Evolutionary conservation across 768 basidiomycete species (phyloP).

Genomic region (Trametes coccinea): DNA sequence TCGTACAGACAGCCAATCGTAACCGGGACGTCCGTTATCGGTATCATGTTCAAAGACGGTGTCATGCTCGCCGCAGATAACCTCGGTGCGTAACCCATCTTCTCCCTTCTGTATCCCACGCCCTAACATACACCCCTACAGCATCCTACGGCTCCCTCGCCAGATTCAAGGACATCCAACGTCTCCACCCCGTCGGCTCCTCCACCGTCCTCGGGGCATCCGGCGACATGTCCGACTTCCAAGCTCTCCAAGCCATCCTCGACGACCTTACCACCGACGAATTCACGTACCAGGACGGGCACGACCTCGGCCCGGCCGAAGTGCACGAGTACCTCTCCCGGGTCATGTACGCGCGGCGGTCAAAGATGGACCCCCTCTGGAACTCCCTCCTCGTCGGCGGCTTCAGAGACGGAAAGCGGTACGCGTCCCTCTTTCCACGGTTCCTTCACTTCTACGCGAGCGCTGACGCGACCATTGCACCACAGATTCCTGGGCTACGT

Average conservation of each 20-base stretch:
- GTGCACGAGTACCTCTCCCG: constrained; percentile 91
- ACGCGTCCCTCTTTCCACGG: constrained; percentile 19
- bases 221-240: constrained; percentile 98
- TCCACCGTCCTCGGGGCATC: constrained; percentile 89
- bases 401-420: constrained; percentile 82
- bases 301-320: constrained; percentile 80
- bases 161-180: constrained; percentile 91
- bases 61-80: constrained; percentile 99
- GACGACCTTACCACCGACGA: constrained; percentile 80
- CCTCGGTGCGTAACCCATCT: constrained; percentile 60
- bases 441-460: too few relatives aligned
- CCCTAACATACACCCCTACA: constrained; percentile 28
- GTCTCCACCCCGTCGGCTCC: constrained; percentile 81
- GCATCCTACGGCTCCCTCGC: constrained; percentile 98
- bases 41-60: constrained; percentile 92
- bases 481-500: constrained; percentile 91
- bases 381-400: constrained; percentile 94
- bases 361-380: constrained; percentile 93
- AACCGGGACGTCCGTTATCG: constrained; percentile 95
- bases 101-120: not conserved
- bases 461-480: constrained; percentile 33
- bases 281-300: constrained; percentile 78
- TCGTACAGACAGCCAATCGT: constrained; percentile 81
- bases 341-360: constrained; percentile 86
- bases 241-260: constrained; percentile 81